These are phyloP conservation scores for Acacia melanoxylon DNA, from an alignment of 306 rosid genomes.

Conservation along the genomic window DNA sequence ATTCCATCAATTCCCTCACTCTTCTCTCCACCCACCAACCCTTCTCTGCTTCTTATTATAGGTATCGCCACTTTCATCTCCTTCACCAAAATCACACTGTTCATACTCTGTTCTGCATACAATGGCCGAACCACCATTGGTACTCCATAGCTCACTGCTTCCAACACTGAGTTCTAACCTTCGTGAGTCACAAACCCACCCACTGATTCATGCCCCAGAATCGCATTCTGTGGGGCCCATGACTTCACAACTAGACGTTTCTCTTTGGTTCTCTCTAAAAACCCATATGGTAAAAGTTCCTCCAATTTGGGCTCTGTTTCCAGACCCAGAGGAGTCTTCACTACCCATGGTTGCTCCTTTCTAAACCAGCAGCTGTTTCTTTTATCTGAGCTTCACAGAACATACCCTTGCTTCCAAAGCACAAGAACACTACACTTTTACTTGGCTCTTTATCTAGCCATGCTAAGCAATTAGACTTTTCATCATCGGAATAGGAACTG, in stretches of 20 bases:
- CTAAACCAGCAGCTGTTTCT: slow-evolving; percentile 49
- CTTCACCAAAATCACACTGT: slow-evolving; percentile 41
- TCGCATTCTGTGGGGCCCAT: slow-evolving; percentile 51
- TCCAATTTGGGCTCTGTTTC: slow-evolving; percentile 26
- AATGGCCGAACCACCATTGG: slow-evolving; percentile 56
- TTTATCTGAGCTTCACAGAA: slow-evolving; percentile 36
- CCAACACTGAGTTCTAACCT: slow-evolving; percentile 77
- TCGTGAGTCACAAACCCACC: slow-evolving; percentile 75
- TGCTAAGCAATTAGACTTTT: background rate
- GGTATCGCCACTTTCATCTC: slow-evolving; percentile 54
- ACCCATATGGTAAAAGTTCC: slow-evolving; percentile 43
- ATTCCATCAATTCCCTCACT: slow-evolving; percentile 28
- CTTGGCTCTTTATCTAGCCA: slow-evolving; percentile 36
- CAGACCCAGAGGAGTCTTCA: slow-evolving; percentile 31
- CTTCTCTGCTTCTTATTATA: background rate
- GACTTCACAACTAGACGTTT: slow-evolving; percentile 39
- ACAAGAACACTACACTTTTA: slow-evolving; percentile 45
- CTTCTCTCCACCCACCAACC: slow-evolving; percentile 17
- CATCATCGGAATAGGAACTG: background rate
- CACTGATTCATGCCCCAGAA: slow-evolving; percentile 52
- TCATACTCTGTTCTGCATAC: slow-evolving; percentile 58
- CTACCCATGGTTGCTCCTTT: slow-evolving; percentile 49
- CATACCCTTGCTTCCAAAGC: slow-evolving; percentile 54
- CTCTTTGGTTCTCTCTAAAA: slow-evolving; percentile 34
- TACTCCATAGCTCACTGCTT: slow-evolving; percentile 41